A percentile compares a stretch with the other conserved stretches of the same genome.
These are phyloP conservation scores for Colletotrichum tamarilloi DNA, from an alignment of 2,329 filamentous ascomycete species.

Conservation along the genomic window DNA sequence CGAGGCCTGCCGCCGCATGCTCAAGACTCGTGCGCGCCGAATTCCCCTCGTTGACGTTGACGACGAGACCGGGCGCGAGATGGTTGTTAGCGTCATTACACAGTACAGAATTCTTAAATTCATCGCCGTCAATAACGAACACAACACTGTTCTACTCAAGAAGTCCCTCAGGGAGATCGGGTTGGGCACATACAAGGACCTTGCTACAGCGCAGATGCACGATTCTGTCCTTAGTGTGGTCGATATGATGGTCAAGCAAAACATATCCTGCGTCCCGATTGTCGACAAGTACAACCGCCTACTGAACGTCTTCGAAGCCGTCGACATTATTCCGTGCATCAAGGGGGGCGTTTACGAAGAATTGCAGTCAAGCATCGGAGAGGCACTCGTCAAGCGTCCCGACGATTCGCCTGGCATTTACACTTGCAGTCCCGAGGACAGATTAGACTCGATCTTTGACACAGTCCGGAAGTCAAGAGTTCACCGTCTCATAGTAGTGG, in stretches of 20 bases:
- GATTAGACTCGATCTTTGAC: slow-evolving; percentile 95
- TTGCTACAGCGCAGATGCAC: slow-evolving; percentile 88
- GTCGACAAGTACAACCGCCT: slow-evolving; percentile 82
- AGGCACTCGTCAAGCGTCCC: slow-evolving; percentile 86
- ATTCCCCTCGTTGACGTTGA: slow-evolving; percentile 95
- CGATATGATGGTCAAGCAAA: slow-evolving; percentile 89
- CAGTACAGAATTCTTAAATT: slow-evolving; percentile 99
- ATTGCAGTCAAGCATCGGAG: slow-evolving; percentile 84
- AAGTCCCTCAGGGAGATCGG: slow-evolving; percentile 87
- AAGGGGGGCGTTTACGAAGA: slow-evolving; percentile 95
- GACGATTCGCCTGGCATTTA: slow-evolving; percentile 97
- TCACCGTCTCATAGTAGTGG: slow-evolving; percentile 91
- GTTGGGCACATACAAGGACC: slow-evolving; percentile 83
- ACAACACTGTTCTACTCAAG: slow-evolving; percentile 87
- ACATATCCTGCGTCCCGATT: slow-evolving; percentile 95
- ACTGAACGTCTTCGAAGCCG: slow-evolving; percentile 96
- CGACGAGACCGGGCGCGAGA: slow-evolving; percentile 90
- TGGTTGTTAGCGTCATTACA: slow-evolving; percentile 96
- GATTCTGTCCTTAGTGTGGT: slow-evolving; percentile 95
- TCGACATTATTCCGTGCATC: slow-evolving; percentile 96
- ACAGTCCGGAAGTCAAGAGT: slow-evolving; percentile 95
- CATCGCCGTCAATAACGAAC: slow-evolving; percentile 90
- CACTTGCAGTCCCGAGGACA: slow-evolving; percentile 91
- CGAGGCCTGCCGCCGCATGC: slow-evolving; percentile 94
- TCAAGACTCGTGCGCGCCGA: slow-evolving; percentile 89